Base-by-base conservation (phyloP, 257 asterid genomes). In the Scutellaria minor region DNA sequence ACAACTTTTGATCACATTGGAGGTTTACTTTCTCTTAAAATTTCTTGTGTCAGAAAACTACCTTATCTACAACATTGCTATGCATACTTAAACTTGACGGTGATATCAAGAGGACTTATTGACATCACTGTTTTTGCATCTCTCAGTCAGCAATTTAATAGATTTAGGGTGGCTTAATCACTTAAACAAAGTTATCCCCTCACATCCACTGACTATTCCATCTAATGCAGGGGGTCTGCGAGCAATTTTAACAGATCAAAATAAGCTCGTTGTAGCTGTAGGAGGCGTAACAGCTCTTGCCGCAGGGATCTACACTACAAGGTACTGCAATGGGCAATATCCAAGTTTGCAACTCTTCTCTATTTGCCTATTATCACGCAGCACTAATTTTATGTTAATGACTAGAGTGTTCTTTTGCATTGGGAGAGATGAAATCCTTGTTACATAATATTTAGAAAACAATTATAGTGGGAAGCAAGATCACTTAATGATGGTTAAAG, bases 221-320 rank as follows among this genome's bases (percentile, higher is more conserved):
- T 82, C 50, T 60, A 73, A 55, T 84, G 77, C 79, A 95, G 99
- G 98, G 73, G 99, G 98, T 35, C 74, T 95, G 70, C 81, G 83
- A 74, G 97, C 96, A 44, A 90, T 95, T 83, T 85, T 95, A 64
- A 92, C 98, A 0, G 99, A 92, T 80, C 97, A 90, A 80, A 86
- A 92, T 81, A 95, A 95, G 89, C 78, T 95, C 72, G 91, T 92
- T 80, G 97, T 95, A 60, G 94, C 93, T 70, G 97, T 95, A 47
- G 99, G 96, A 60, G 96, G 99, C 9, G 83, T 92, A 70, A 95
- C 99, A 51, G 97, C 98, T 77, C 99, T 95, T 74, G 98, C 99
- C 4, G 98, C 98, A 14, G 98, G 99, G 40, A 72, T 95, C 71
- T 95, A 92, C 89, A 92, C 98, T 22, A 95, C 99, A 75, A 90